Base-by-base conservation (phyloP, 2,329 filamentous ascomycete genomes). In the Pseudocercospora macadamiae region DNA sequence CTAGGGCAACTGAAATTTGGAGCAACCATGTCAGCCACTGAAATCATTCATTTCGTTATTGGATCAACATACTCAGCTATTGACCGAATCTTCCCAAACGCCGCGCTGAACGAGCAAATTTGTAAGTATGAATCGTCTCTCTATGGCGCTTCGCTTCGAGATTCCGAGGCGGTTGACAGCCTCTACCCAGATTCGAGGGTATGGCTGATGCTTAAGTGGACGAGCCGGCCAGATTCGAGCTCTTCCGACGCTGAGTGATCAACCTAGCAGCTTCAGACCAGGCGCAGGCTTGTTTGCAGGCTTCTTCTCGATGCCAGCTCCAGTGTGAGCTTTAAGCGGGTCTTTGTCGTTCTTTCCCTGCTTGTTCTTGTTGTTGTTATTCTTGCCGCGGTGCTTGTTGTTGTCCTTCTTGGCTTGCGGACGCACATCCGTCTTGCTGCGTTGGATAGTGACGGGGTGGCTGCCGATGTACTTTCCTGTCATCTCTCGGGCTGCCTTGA, bases 401-500 rank as follows among this genome's bases (percentile, higher is more conserved):
- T 76, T 73, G 28, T 80, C 75, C 60, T 75, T 75, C 62, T 85
- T 83, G n/a, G 82, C 83, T 10, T 87, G 82, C 3, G 91, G 86
- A 72, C 90, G 91, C 75, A 99, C 91, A 75, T 97, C 93, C 4
- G 93, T 96, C 66, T 89, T 96, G 65, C 90, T 91, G 74, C 95
- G 90, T 75, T 90, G 88, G 66, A 97, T 84, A 23, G 72, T 70
- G 37, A 75, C 90, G 0, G 95, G 95, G 75, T 97, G 95, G 74
- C 92, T 97, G 70, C 96, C 93, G 72, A 99, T 97, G 77, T 99
- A 99, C 79, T 99, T 97, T 68, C 93, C 93, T 71, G 97, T 90
- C 95, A 97, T 97, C 79, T 97, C 93, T 78, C 95, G 92, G 69
- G 92, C 93, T 1, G 95, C 93, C 70, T 91, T 86, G 81, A 99